Evolutionary conservation across 768 basidiomycete species (phyloP), one percentile per base, ranked within the genome.

Genomic region (Lentinula guzmanii): DNA sequence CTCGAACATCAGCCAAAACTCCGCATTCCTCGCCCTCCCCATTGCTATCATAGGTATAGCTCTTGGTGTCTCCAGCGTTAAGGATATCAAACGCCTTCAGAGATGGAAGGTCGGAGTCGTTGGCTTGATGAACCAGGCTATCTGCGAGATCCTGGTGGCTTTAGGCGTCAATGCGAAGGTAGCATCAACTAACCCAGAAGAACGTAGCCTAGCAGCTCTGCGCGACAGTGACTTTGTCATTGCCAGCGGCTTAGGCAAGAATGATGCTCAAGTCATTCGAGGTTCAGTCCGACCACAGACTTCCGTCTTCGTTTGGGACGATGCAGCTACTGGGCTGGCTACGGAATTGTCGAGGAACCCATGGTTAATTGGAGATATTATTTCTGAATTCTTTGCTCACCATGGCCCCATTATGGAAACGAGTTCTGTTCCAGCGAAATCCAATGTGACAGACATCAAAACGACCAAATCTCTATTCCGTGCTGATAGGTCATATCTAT

Each of bases 401-500:
- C 51, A 52, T 16, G 13, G 15, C 31, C 33, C 5, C 51, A 34
- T 16, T 13, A 34, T 52, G 28, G 33, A 52, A 34, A 33, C 31
- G 10, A 28, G 4, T 16, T 0, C 28, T 16, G 33, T 34, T 13
- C 31, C 33, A 18, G 51, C n/a, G n/a, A 52, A 52, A 28, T 11
- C 13, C 4, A 52, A 5, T 18, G 31, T 34, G 15, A 35, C 7
- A 13, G 51, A 52, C 5, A 52, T 5, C 7, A 28, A 8, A 15
- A 34, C 33, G 31, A 52, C 9, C 46, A 48, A 48, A 18, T 5
- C 21, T 24, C 46, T 71, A 18, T 69, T 73, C 62, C 53, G 63
- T 35, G 58, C 66, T 4, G 50, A 65, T 16, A 69, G 69, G 50
- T 45, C 68, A 42, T 73, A 73, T 58, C 45, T 73, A 4, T 64